Conservation (phyloP, 768 basidiomycete species). For the Termitomyces sp. region DNA sequence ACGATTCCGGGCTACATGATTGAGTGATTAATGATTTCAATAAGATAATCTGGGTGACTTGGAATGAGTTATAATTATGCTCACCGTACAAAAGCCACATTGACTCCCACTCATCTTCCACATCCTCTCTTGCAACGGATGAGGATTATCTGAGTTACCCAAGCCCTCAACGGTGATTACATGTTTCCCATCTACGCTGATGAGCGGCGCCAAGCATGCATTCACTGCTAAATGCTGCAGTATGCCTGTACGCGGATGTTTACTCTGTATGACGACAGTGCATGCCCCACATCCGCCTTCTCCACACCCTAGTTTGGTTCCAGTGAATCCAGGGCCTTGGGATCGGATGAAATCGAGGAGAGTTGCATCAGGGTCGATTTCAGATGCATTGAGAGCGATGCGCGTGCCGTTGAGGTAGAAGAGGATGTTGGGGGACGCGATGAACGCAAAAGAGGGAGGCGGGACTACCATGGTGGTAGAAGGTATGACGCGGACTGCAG, state of each 20-base stretch:
- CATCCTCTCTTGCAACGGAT: constrained; percentile 18
- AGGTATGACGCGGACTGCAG: too few species aligned
- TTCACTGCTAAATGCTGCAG: constrained; percentile 17
- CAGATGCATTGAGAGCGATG: constrained; percentile 14
- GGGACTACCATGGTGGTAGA: not conserved
- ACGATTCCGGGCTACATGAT: constrained; percentile 16
- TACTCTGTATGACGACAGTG: constrained; percentile 19
- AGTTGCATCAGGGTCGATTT: constrained; percentile 18
- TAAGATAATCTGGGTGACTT: not conserved
- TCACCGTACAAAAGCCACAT: constrained; percentile 19
- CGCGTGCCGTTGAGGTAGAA: constrained; percentile 20
- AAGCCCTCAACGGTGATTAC: constrained; percentile 17
- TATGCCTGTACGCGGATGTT: constrained; percentile 15
- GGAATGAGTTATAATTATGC: not conserved
- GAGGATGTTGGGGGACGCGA: constrained; percentile 13
- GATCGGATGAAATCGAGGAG: constrained; percentile 19
- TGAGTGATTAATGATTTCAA: not conserved
- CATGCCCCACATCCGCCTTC: constrained; percentile 19
- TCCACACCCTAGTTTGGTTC: constrained; percentile 17
- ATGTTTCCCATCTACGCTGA: constrained; percentile 19
- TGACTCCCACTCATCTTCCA: constrained; percentile 21
- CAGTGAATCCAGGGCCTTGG: constrained; percentile 19
- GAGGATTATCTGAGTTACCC: constrained; percentile 17
- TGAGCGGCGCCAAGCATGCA: constrained; percentile 16
- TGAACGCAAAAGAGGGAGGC: constrained; percentile 1